Evolutionary conservation across 176 grass and related monocot genomes (phyloP).

Genomic region (Avena sativa): DNA sequence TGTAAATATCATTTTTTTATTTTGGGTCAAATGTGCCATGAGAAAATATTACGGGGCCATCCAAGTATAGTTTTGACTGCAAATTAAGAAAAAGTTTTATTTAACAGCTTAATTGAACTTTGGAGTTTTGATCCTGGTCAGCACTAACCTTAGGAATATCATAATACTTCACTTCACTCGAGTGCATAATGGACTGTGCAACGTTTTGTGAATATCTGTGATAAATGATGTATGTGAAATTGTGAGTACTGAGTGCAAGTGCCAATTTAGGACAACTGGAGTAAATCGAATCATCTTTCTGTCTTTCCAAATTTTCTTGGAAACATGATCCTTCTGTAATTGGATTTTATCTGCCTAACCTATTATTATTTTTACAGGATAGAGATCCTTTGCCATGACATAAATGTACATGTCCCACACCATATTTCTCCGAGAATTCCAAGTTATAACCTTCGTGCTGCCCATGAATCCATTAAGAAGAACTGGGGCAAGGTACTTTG

Average conservation of each 20-base stretch:
- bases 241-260: not conserved
- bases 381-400: constrained; percentile 97
- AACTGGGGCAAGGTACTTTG: constrained; percentile 86
- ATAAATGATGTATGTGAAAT: constrained; percentile 9
- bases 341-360: constrained; percentile 24
- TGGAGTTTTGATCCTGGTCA: constrained; percentile 6
- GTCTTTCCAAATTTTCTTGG: constrained; percentile 10
- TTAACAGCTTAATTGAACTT: not conserved
- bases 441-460: constrained; percentile 86
- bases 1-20: not conserved
- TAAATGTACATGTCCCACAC: constrained; percentile 97
- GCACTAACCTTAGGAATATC: not conserved
- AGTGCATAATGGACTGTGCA: constrained; percentile 18
- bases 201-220: constrained; percentile 17
- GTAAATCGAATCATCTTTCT: not conserved
- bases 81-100: constrained; percentile 18
- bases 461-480: constrained; percentile 76
- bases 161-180: constrained; percentile 23
- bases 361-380: constrained; percentile 71
- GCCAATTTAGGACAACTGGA: not conserved
- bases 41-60: not conserved
- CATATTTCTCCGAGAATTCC: constrained; percentile 97
- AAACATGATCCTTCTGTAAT: constrained; percentile 33
- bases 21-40: constrained; percentile 7
- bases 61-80: not conserved